Base-by-base conservation (phyloP, 768 basidiomycete species). In the Candolleomyces efflorescens region DNA sequence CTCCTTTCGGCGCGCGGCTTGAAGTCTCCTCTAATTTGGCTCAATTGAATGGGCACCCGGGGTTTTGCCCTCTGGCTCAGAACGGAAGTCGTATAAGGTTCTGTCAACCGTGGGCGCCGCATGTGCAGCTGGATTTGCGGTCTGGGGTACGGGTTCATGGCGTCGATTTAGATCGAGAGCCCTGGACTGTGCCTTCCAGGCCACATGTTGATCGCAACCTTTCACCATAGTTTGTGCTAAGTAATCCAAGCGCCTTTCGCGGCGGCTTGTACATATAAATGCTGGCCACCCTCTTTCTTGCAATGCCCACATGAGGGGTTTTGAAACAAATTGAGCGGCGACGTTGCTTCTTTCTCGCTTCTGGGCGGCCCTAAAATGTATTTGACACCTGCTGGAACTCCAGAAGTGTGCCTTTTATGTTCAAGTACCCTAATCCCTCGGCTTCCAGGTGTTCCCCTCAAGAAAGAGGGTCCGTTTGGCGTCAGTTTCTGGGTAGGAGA, bases 91-190 rank as follows among this genome's bases (percentile, higher is more conserved):
- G 27, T 1, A 5, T 26, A 50, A 50, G 27, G 49, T 50, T 50
- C 49, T 50, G 49, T 50, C 49, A 26, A 44, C 13, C 22, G 12
- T 47, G 20, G 20, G 46, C 20, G 20, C 20, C 32, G 55, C 37
- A 36, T 41, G 23, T 24, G 22, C 44, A 41, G 12, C 27, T 18
- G 47, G 24, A 24, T 45, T 45, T 47, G 9, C 5, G 44, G 44
- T 55, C 32, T 56, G n/a, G 45, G 46, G 7, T 49, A 56, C 55
- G 37, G 55, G 55, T 38, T 39, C 44, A 39, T 43, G 55, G 55
- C 55, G 47, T 36, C 36, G 37, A 41, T 22, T 56, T 32, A 17
- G 55, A 49, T 54, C 23, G 27, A 24, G 10, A 18, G 22, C 18
- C 17, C 15, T 22, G 36, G 23, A 41, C 39, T 27, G 51, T 36